Percentiles rank a stretch among this genome's conserved stretches.
phyloP scores from a whole-genome alignment of 2,329 filamentous ascomycete genomes.

The Ambrosiella cleistominuta region DNA sequence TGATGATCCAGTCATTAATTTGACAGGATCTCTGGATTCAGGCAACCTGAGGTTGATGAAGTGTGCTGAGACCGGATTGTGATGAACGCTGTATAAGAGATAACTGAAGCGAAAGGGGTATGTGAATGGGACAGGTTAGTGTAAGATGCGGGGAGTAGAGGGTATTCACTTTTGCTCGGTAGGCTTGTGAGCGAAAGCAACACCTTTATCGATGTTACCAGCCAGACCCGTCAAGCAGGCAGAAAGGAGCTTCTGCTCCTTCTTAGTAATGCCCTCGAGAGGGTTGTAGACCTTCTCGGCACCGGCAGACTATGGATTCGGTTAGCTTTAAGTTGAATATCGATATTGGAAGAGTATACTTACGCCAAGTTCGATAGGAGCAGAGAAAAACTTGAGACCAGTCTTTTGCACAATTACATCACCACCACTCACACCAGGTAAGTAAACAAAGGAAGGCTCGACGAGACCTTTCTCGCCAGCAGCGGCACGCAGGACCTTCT shows the following conservation, averaged over 20 bases:
- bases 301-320: constrained; percentile 47
- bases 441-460: constrained; percentile 91
- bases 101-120: background rate
- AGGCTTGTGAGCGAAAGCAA: constrained; percentile 74
- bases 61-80: constrained; percentile 4
- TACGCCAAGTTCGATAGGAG: constrained; percentile 89
- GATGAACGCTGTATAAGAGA: constrained; percentile 6
- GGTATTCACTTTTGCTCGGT: constrained; percentile 58
- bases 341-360: constrained; percentile 24
- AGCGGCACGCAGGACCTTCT: constrained; percentile 76
- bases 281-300: constrained; percentile 73
- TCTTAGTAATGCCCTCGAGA: constrained; percentile 56
- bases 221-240: constrained; percentile 61
- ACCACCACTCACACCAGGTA: constrained; percentile 74
- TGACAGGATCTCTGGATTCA: background rate
- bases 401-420: constrained; percentile 70
- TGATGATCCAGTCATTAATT: background rate
- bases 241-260: constrained; percentile 77
- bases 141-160: constrained; percentile 12
- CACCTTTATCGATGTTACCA: constrained; percentile 87
- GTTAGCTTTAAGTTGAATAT: constrained; percentile 16
- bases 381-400: constrained; percentile 86
- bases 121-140: background rate
- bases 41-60: background rate
- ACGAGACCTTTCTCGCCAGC: constrained; percentile 85